These are phyloP conservation scores for Trypanosoma conorhini DNA, from an alignment of 208 protist genomes.

Conservation along the genomic window DNA sequence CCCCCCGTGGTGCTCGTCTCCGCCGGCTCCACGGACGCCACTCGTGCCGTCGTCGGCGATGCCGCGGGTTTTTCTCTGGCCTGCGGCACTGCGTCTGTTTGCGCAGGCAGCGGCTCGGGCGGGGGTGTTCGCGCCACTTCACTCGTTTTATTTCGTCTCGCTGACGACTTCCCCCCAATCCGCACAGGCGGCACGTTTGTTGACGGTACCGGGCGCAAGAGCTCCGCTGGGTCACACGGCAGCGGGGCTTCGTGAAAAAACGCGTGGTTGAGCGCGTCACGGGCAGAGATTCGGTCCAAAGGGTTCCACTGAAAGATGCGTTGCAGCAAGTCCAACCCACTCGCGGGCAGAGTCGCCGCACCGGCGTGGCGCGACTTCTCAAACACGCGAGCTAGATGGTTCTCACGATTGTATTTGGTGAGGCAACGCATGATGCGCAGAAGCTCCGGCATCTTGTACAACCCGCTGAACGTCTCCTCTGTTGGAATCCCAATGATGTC, in stretches of 20 bases:
- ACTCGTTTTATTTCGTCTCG: not conserved
- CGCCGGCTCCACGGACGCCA: not conserved
- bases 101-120: not conserved
- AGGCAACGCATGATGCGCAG: slow-evolving; percentile 56
- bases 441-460: slow-evolving; percentile 67
- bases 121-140: not conserved
- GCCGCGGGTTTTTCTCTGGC: not conserved
- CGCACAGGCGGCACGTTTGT: not conserved
- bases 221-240: slow-evolving; percentile 60
- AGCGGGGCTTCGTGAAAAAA: slow-evolving; percentile 81
- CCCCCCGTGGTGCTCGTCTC: not conserved
- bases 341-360: slow-evolving; percentile 31
- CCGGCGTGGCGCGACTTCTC: slow-evolving; percentile 13
- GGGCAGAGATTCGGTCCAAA: slow-evolving; percentile 59
- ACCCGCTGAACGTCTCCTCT: slow-evolving; percentile 70
- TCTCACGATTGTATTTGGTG: slow-evolving; percentile 52
- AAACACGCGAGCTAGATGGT: slow-evolving; percentile 54
- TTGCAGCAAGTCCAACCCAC: slow-evolving; percentile 71
- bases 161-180: not conserved
- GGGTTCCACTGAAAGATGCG: slow-evolving; percentile 83
- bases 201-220: slow-evolving; percentile 64
- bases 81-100: not conserved
- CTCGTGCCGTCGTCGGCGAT: not conserved
- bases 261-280: slow-evolving; percentile 68
- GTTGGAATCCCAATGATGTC: slow-evolving; percentile 95